Base-by-base conservation (phyloP, 345 rosid species). In the Geranium rotundifolium region DNA sequence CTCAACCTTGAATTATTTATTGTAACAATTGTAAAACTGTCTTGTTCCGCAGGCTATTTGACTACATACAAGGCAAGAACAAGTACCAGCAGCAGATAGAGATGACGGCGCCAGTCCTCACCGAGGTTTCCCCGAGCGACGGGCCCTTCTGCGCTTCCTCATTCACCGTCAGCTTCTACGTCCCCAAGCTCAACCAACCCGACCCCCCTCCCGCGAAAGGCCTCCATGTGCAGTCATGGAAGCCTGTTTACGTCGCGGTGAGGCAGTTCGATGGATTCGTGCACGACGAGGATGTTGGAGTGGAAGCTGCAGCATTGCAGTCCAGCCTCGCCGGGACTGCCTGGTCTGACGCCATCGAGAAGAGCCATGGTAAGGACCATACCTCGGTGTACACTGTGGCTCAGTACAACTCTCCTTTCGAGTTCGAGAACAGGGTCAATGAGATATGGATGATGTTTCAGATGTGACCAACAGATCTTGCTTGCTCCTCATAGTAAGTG, bases 341-440 rank as follows among this genome's bases (percentile, higher is more conserved):
- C 0, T 89, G 95, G 98, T 81, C 77, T 9, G 70, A 61, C 19
- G 90, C 90, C 7, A 80, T 91, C 15, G 65, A 76, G 67, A 83
- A 83, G 69, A 80, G 78, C 67, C 83, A 19, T 17, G 66, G 54
- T 19, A 64, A 54, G 9, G 69, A 65, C 37, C 5, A 73, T 0
- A 58, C 73, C 65, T 72, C 87, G 0, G 78, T 67, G 17, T 91
- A 91, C 65, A 84, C 68, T 0, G 95, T 91, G 13, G 90, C 95
- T 0, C 96, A 89, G 77, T 91, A 89, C 59, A 91, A 91, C 67
- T 89, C 98, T 15, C 98, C 98, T 0, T 89, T 91, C 49, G 91
- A 91, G 60, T 86, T 69, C 67, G 31, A 74, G 1, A 61, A 79
- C 58, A 78, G 96, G 49, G 89, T 91, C 54, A 89, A 91, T 70